Conservation (phyloP, 176 grass and related monocot species). For the Lolium rigidum region DNA sequence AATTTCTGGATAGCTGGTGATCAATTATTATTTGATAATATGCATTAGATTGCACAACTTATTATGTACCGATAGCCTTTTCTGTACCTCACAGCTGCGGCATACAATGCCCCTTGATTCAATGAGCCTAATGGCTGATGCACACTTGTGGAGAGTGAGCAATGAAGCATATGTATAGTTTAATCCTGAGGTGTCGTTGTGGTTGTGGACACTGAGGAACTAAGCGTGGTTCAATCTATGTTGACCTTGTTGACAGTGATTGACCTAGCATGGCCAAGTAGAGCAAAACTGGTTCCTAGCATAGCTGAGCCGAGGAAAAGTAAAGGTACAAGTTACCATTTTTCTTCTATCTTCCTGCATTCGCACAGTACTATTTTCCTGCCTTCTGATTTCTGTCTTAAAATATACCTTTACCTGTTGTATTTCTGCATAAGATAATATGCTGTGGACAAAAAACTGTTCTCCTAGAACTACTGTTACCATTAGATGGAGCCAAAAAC, state of each 20-base stretch:
- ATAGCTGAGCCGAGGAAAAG: background rate
- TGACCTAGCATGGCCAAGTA: background rate
- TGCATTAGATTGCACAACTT: background rate
- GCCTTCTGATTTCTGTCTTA: background rate
- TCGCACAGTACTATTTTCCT: background rate
- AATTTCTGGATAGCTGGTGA: background rate
- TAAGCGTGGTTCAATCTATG: background rate
- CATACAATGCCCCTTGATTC: background rate
- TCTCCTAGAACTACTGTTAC: background rate
- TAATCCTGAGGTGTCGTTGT: slow-evolving; percentile 1
- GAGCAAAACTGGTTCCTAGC: background rate
- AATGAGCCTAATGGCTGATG: too few relatives aligned
- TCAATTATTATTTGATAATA: background rate
- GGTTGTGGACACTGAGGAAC: background rate
- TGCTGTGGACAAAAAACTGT: background rate
- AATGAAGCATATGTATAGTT: slow-evolving; percentile 17
- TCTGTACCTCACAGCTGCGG: background rate
- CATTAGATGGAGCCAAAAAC: background rate
- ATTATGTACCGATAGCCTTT: background rate
- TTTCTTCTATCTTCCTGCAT: slow-evolving; percentile 10
- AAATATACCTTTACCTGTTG: background rate
- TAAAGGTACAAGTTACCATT: background rate
- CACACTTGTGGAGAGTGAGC: background rate
- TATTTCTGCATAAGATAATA: slow-evolving; percentile 11
- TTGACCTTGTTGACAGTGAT: slow-evolving; percentile 5